Base-by-base conservation (phyloP, 2,329 filamentous ascomycete species). In the Biscogniauxia marginata region DNA sequence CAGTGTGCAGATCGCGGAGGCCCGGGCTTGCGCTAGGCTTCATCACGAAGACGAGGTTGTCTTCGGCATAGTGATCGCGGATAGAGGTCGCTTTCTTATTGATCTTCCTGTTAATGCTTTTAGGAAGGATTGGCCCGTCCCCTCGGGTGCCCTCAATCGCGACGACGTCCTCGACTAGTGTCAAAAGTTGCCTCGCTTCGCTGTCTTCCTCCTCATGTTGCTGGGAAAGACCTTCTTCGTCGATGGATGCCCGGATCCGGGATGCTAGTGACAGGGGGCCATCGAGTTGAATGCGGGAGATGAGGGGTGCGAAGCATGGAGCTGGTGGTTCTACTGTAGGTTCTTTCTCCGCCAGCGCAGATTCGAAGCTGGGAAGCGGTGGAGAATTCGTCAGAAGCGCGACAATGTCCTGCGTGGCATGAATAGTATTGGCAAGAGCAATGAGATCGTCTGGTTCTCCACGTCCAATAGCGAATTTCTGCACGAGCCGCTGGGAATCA, bases 401-500 rank as follows among this genome's bases (percentile, higher is more conserved):
- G 1, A 83, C 77, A 46, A 96, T 86, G 18, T 87, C 82, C 54
- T 84, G 80, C 4, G 90, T 92, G 5, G 89, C 86, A 51, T 83
- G 74, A 57, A 98, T 90, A 0, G 95, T 96, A 63, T 84, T 88
- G 1, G 91, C 90, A 13, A 99, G 79, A 50, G 86, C 89, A 46
- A 98, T 78, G 39, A 99, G 81, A 71, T 98, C 95, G 69, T 98
- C 93, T 1, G 93, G 83, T 67, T 96, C 90, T n/a, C 93, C 95
- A 60, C 91, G 85, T 9, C 93, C 93, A 7, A 98, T 83, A 0
- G 93, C 90, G 71, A 99, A 98, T 70, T 95, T 97, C 68, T 98
- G 95, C 1, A 96, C 86, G 3, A 99, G 79, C 1, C 95, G 89
- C 67, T 96, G 88, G 2, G 91, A 91, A 74, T 99, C 95, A 65